Percentiles rank a stretch among this genome's conserved stretches.
These are phyloP conservation scores for Cicer bijugum DNA, from an alignment of 306 rosid species.

Conservation along the genomic window DNA sequence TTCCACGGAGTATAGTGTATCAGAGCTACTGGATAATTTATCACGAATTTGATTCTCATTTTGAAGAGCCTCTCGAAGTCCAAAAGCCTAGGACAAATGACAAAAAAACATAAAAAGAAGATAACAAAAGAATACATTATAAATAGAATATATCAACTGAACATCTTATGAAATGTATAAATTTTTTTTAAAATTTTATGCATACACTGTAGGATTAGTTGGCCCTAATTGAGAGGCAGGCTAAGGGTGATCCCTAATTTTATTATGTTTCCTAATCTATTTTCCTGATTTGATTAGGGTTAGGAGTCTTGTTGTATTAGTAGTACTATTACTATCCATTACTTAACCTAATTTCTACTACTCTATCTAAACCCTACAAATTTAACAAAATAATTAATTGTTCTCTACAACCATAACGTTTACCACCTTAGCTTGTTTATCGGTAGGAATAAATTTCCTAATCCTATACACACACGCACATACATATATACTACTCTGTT, in stretches of 20 bases:
- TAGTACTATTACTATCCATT: slow-evolving; percentile 3
- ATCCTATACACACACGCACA: neutral
- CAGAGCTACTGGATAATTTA: slow-evolving; percentile 66
- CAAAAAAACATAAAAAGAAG: slow-evolving; percentile 14
- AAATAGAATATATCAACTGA: slow-evolving; percentile 14
- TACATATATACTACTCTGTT: neutral
- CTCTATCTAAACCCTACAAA: slow-evolving; percentile 25
- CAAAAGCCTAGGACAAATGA: slow-evolving; percentile 59
- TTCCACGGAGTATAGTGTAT: slow-evolving; percentile 68
- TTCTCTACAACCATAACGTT: slow-evolving; percentile 29
- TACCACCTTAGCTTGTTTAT: slow-evolving; percentile 9
- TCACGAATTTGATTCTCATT: slow-evolving; percentile 76
- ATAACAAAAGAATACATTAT: slow-evolving; percentile 13
- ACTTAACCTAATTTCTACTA: neutral
- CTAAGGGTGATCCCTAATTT: slow-evolving; percentile 1
- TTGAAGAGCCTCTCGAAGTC: slow-evolving; percentile 72
- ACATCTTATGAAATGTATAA: slow-evolving; percentile 2
- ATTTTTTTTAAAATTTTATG: neutral
- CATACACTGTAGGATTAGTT: slow-evolving; percentile 7
- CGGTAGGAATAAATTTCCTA: neutral
- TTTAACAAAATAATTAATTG: slow-evolving; percentile 1
- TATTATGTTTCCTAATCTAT: slow-evolving; percentile 18
- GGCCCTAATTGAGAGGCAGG: neutral
- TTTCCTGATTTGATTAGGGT: neutral
- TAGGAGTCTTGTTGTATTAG: slow-evolving; percentile 11